Evolutionary conservation across 768 basidiomycete species (phyloP), one percentile per base, ranked within the genome.

Genomic region (Mycena albidolilacea): DNA sequence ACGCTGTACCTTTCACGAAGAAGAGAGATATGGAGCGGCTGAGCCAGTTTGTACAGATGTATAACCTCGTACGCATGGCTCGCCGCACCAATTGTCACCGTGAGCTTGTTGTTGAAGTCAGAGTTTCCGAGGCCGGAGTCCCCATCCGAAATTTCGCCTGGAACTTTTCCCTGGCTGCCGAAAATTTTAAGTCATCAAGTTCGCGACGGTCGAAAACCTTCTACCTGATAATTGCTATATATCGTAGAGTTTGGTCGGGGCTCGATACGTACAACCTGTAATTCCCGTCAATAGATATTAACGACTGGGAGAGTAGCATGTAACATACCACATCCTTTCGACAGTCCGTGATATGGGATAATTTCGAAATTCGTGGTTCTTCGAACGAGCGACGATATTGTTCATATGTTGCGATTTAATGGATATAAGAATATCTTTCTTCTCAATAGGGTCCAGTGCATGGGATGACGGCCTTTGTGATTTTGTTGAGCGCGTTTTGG

Each of bases 281-380:
- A 50, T 52, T 12, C 21, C 5, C 7, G 14, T 50, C 46, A 15
- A 14, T 23, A 9, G 17, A 11, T 11, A 23, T 2, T 9, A 30
- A 17, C 1, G 2, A 10, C 5, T 30, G 30, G 30, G 2, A 23
- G 64, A 43, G 14, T 19, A 19, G 7, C 11, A 46, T 65, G 2
- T 30, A 30, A 3, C 30, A 41, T 35, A 76, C 77, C 77, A 77
- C 72, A 76, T 71, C 19, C 77, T 44, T 35, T 74, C 35, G 14
- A 77, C 75, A 8, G 70, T 64, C 14, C 52, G 38, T 0, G 77
- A 46, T 10, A 76, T 76, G 19, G 76, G 67, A 64, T 77, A 77
- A n/a, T 76, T 74, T 19, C 77, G 60, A 48, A 76, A 77, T 57
- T 77, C 77, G 59, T 77, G 77, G 59, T 77, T 66, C 48, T 77